Conservation (phyloP, 2,329 filamentous ascomycete genomes). For the Colletotrichum limetticola region DNA sequence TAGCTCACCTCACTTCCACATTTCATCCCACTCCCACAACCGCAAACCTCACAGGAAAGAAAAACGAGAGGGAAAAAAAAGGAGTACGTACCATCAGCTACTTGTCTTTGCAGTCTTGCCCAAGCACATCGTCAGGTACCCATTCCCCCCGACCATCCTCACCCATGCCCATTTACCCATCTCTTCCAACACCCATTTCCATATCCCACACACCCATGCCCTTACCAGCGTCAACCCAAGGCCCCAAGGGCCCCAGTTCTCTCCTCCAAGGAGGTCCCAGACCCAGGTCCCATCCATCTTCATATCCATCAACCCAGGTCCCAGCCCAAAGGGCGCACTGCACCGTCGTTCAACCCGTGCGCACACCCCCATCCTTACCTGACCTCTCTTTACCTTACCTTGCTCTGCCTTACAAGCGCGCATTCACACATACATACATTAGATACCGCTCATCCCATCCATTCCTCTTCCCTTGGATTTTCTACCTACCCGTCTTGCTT, state of each 20-base stretch:
- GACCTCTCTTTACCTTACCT: constrained; percentile 9
- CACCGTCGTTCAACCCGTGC: constrained; percentile 13
- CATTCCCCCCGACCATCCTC: constrained; percentile 16
- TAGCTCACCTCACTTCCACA: neutral
- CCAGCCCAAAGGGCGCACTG: constrained; percentile 28
- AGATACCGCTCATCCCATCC: constrained; percentile 35
- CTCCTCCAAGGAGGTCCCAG: constrained; percentile 29
- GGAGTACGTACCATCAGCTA: constrained; percentile 29
- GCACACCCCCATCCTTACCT: constrained; percentile 21
- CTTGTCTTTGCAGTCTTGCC: constrained; percentile 7
- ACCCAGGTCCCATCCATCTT: constrained; percentile 15
- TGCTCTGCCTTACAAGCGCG: constrained; percentile 11
- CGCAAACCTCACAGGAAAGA: neutral
- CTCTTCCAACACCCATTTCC: constrained; percentile 26
- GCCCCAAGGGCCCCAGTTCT: constrained; percentile 4
- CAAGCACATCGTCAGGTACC: constrained; percentile 20
- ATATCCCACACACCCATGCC: constrained; percentile 17
- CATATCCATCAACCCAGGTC: constrained; percentile 3
- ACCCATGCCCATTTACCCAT: constrained; percentile 14
- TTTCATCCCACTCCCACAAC: neutral
- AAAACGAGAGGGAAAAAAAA: neutral
- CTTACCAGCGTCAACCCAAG: constrained; percentile 12
- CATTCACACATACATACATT: constrained; percentile 31
- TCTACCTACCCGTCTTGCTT: neutral
- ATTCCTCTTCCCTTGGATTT: constrained; percentile 15